phyloP scores from a whole-genome alignment of 306 rosid species.

The Lathyrus aphaca region DNA sequence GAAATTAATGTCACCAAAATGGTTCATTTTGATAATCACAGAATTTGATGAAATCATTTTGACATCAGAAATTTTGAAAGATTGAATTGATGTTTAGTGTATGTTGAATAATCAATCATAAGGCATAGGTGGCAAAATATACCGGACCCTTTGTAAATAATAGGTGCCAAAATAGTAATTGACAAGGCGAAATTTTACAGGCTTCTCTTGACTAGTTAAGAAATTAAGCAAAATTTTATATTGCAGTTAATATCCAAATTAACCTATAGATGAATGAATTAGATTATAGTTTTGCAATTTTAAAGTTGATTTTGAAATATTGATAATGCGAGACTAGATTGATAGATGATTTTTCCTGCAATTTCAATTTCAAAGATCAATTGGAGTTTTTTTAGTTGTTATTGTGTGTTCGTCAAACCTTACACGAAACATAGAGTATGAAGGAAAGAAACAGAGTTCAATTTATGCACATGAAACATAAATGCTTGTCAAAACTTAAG shows the following conservation, averaged over 20 bases:
- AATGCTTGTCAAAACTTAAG: too few species aligned
- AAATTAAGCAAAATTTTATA: background rate
- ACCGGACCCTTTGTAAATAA: constrained; percentile 25
- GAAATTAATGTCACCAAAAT: constrained; percentile 23
- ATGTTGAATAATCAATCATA: constrained; percentile 13
- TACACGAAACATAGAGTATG: too few species aligned
- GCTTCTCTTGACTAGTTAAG: background rate
- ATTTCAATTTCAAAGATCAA: too few species aligned
- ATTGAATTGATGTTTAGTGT: constrained; percentile 26
- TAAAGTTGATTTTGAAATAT: too few species aligned
- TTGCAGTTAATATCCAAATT: too few species aligned
- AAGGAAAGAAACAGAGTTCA: too few species aligned
- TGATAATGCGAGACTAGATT: too few species aligned
- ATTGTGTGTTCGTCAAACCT: too few species aligned
- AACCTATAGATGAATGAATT: too few species aligned
- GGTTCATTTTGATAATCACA: constrained; percentile 19
- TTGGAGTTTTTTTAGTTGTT: too few species aligned
- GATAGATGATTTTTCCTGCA: too few species aligned
- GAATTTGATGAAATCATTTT: constrained; percentile 5
- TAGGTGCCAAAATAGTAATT: constrained; percentile 29
- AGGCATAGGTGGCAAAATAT: constrained; percentile 21
- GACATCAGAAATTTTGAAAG: constrained; percentile 17
- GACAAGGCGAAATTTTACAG: background rate
- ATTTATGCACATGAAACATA: too few species aligned
- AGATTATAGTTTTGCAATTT: background rate